Conservation (phyloP, 2,329 filamentous ascomycete species). For the Fulvia fulva region DNA sequence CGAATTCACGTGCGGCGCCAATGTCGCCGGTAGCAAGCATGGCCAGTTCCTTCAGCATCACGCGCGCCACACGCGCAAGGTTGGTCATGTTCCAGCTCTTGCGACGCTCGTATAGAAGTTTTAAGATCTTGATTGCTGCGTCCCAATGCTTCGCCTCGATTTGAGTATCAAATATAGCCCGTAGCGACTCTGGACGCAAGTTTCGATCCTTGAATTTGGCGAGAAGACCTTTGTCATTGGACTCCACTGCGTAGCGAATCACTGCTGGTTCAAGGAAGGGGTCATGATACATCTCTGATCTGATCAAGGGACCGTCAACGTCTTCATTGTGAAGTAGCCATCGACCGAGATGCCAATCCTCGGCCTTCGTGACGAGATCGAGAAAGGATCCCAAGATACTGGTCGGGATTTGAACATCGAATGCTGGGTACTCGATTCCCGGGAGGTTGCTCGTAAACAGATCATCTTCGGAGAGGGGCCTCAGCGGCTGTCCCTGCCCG, state of each 20-base stretch:
- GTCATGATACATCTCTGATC: slow-evolving; percentile 42
- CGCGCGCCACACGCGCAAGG: slow-evolving; percentile 11
- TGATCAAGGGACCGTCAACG: slow-evolving; percentile 53
- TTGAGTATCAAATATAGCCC: slow-evolving; percentile 42
- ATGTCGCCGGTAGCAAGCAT: background rate
- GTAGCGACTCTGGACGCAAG: slow-evolving; percentile 14
- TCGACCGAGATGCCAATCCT: slow-evolving; percentile 47
- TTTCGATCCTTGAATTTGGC: slow-evolving; percentile 19
- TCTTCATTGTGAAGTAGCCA: slow-evolving; percentile 53
- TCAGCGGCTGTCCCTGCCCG: slow-evolving; percentile 5
- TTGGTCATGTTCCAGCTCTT: slow-evolving; percentile 12
- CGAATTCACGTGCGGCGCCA: background rate
- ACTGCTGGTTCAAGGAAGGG: slow-evolving; percentile 50
- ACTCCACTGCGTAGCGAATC: slow-evolving; percentile 52
- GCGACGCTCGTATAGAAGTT: slow-evolving; percentile 18
- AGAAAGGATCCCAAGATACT: slow-evolving; percentile 49
- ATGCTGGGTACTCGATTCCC: slow-evolving; percentile 44
- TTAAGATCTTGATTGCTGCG: slow-evolving; percentile 37
- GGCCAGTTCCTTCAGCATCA: slow-evolving; percentile 10
- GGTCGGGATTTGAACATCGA: slow-evolving; percentile 44
- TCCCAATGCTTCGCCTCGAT: slow-evolving; percentile 40
- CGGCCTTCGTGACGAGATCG: slow-evolving; percentile 46
- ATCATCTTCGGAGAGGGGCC: slow-evolving; percentile 24
- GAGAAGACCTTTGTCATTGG: slow-evolving; percentile 40
- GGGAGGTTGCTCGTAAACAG: slow-evolving; percentile 31